phyloP scores from a whole-genome alignment of 257 asterid species.

The Solanum paucissectum region DNA sequence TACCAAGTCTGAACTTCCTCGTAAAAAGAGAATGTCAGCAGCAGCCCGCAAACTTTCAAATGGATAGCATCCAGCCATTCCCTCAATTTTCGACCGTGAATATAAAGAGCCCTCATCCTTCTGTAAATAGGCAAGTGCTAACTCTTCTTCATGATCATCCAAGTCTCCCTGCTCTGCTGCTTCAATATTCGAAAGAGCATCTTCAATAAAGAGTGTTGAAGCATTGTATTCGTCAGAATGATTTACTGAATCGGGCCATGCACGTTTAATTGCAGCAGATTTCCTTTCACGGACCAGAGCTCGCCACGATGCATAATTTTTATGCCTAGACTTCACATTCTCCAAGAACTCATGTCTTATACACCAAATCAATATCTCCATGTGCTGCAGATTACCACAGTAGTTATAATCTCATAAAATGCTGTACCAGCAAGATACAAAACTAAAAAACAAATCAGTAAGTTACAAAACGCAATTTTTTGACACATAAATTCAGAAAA shows the following conservation, averaged over 20 bases:
- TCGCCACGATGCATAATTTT: constrained; percentile 51
- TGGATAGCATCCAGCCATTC: constrained; percentile 74
- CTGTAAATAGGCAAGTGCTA: constrained; percentile 31
- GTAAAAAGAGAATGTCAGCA: constrained; percentile 76
- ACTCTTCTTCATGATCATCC: constrained; percentile 39
- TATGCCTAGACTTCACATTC: constrained; percentile 43
- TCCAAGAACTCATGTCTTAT: constrained; percentile 68
- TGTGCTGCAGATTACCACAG: constrained; percentile 43
- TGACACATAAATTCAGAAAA: background rate
- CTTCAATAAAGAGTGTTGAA: constrained; percentile 76
- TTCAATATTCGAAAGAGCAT: constrained; percentile 79
- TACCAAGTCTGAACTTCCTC: constrained; percentile 81
- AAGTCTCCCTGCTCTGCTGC: constrained; percentile 37
- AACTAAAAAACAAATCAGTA: background rate
- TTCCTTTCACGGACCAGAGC: constrained; percentile 57
- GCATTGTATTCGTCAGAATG: constrained; percentile 23
- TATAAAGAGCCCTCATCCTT: constrained; percentile 29
- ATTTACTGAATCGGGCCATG: constrained; percentile 62
- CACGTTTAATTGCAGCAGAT: constrained; percentile 53
- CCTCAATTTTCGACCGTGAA: constrained; percentile 46
- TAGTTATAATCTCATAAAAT: background rate
- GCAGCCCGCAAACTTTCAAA: constrained; percentile 70
- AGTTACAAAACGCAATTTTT: background rate
- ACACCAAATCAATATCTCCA: constrained; percentile 89
- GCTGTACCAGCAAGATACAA: background rate